A percentile compares a stretch with the other conserved stretches of the same genome.
Conservation (phyloP, 495 filamentous ascomycete species). For the Penicillium macrosclerotiorum region DNA sequence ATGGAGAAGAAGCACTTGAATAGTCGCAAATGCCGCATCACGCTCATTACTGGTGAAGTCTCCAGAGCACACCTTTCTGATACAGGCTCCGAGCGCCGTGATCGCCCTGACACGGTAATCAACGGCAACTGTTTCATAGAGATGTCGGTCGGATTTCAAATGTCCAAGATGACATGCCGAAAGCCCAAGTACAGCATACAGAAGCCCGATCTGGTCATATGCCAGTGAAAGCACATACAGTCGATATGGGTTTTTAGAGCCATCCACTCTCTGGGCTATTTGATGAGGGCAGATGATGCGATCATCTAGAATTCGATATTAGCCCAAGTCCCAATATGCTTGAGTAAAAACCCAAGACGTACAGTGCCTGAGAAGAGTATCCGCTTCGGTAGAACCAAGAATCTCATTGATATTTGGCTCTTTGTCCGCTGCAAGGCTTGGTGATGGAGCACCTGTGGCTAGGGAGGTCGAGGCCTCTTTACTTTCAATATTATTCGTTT, state of each 20-base stretch:
- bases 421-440: not conserved
- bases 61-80: slow-evolving; percentile 27
- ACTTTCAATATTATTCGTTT: too few species aligned
- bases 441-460: not conserved
- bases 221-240: slow-evolving; percentile 36
- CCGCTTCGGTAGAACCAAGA: slow-evolving; percentile 4
- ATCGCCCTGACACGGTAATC: slow-evolving; percentile 40
- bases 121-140: slow-evolving; percentile 31
- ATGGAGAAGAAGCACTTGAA: slow-evolving; percentile 39
- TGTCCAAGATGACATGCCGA: slow-evolving; percentile 36
- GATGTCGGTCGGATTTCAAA: slow-evolving; percentile 18
- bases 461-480: too few species aligned
- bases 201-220: slow-evolving; percentile 31
- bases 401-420: not conserved
- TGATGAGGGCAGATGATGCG: slow-evolving; percentile 37
- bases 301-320: slow-evolving; percentile 24
- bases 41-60: slow-evolving; percentile 28
- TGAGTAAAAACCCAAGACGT: not conserved
- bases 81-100: slow-evolving; percentile 26
- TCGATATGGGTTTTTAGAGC: slow-evolving; percentile 33
- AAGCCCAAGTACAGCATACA: slow-evolving; percentile 35
- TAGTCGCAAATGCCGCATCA: slow-evolving; percentile 36
- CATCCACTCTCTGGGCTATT: slow-evolving; percentile 27
- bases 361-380: slow-evolving; percentile 28
- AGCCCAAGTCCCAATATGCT: too few species aligned